Percentiles rank a stretch among this genome's conserved stretches.
Conservation (phyloP, 2,329 filamentous ascomycete genomes). For the Plectosphaerella cucumerina region DNA sequence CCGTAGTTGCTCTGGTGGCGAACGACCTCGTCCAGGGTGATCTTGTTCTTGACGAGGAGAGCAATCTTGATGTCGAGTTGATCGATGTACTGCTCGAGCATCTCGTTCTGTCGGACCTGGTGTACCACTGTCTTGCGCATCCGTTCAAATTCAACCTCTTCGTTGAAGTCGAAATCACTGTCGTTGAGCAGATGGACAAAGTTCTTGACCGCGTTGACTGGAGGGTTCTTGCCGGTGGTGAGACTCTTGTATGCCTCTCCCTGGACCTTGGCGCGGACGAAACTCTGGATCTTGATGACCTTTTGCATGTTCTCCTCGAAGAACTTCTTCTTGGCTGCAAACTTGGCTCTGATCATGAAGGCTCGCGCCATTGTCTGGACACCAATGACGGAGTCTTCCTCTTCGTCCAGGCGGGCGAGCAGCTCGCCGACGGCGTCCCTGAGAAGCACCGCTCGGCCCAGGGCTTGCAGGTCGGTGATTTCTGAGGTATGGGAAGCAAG, state of each 20-base stretch:
- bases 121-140: conserved; percentile 94
- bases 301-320: conserved; percentile 98
- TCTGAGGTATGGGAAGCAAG: conserved; percentile 65
- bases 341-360: conserved; percentile 67
- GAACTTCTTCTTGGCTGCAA: conserved; percentile 80
- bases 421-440: conserved; percentile 70
- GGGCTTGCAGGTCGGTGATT: conserved; percentile 67
- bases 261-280: conserved; percentile 89
- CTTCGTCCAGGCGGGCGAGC: conserved; percentile 72
- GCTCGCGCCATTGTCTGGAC: conserved; percentile 73
- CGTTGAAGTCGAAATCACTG: conserved; percentile 98
- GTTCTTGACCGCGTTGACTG: conserved; percentile 94
- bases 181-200: conserved; percentile 98
- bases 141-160: conserved; percentile 95
- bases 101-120: conserved; percentile 94
- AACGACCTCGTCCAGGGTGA: conserved; percentile 95
- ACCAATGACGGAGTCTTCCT: conserved; percentile 72
- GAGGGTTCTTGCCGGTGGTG: conserved; percentile 93
- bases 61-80: conserved; percentile 99
- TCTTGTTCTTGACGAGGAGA: conserved; percentile 97
- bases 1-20: conserved; percentile 96
- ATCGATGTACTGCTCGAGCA: conserved; percentile 96
- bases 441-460: conserved; percentile 74
- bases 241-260: conserved; percentile 97
- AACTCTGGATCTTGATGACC: conserved; percentile 97